Evolutionary conservation across 2,329 filamentous ascomycete genomes (phyloP).

Genomic region (Trichoderma aggressivum): DNA sequence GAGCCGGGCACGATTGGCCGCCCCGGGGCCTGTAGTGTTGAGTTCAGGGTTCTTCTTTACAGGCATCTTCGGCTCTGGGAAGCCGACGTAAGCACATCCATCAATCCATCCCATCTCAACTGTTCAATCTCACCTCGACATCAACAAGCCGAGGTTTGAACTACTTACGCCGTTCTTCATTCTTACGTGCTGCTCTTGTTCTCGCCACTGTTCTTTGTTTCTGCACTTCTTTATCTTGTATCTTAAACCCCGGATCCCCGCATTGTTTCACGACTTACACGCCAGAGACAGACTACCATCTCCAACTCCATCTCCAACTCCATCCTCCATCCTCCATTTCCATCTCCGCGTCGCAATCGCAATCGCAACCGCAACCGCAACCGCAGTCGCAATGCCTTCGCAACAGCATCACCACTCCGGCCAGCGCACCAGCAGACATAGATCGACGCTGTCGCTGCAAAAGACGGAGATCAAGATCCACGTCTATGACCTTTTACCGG

Average conservation of each 20-base stretch:
- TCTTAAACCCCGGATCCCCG: background rate
- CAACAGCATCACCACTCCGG: slow-evolving; percentile 23
- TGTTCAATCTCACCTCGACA: background rate
- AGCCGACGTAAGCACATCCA: background rate
- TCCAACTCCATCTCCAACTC: no score
- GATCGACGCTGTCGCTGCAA: slow-evolving; percentile 65
- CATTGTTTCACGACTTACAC: slow-evolving; percentile 26
- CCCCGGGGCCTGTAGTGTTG: background rate
- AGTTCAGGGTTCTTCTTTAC: background rate
- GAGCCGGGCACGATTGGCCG: background rate
- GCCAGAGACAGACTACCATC: background rate
- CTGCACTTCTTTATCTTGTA: background rate
- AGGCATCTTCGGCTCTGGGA: background rate
- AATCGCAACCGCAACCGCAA: background rate
- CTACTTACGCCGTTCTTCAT: background rate
- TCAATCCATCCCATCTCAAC: background rate
- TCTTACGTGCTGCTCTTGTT: background rate
- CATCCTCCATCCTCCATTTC: slow-evolving; percentile 16
- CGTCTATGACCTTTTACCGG: slow-evolving; percentile 73
- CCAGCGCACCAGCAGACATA: slow-evolving; percentile 42
- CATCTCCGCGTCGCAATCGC: slow-evolving; percentile 26
- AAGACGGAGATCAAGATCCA: slow-evolving; percentile 74
- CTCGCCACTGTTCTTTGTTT: background rate
- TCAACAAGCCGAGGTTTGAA: background rate
- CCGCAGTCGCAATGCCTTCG: slow-evolving; percentile 8